Evolutionary conservation across 2,329 filamentous ascomycete genomes (phyloP).

Genomic region (Aspergillus jensenii): DNA sequence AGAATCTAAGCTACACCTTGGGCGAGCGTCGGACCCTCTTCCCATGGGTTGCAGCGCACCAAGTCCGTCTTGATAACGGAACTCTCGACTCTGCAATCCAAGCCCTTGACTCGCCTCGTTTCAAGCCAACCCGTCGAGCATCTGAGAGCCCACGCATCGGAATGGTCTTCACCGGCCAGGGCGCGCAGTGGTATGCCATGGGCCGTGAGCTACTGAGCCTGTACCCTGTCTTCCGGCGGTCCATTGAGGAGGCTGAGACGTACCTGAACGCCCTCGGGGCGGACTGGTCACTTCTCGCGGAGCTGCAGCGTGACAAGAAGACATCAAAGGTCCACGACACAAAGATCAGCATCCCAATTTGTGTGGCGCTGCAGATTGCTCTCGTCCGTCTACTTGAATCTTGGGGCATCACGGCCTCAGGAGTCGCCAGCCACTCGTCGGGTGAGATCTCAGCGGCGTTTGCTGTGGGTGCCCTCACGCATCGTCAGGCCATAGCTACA

Average conservation of each 20-base stretch:
- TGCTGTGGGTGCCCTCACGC: not conserved
- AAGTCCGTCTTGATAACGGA: not conserved
- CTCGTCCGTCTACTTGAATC: conserved; percentile 25
- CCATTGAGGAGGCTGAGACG: conserved; percentile 4
- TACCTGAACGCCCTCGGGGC: not conserved
- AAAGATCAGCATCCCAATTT: conserved; percentile 25
- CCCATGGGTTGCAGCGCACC: not conserved
- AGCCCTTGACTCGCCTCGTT: not conserved
- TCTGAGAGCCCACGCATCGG: not conserved
- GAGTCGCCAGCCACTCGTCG: conserved; percentile 28
- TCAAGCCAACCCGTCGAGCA: not conserved
- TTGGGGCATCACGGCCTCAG: conserved; percentile 18
- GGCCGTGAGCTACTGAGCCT: conserved; percentile 21
- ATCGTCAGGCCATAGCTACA: not conserved
- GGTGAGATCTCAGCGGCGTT: conserved; percentile 30
- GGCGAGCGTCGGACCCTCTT: conserved; percentile 1
- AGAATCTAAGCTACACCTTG: conserved; percentile 14
- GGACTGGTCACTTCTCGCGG: conserved; percentile 3
- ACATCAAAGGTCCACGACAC: conserved; percentile 16
- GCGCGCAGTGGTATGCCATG: conserved; percentile 35
- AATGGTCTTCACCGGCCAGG: conserved; percentile 38
- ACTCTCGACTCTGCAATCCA: not conserved
- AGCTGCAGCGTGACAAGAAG: not conserved
- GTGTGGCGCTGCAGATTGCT: conserved; percentile 31
- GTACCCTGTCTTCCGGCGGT: conserved; percentile 14